These are phyloP conservation scores for Botrytis pseudocinerea DNA, from an alignment of 2,329 filamentous ascomycete species.

Conservation along the genomic window DNA sequence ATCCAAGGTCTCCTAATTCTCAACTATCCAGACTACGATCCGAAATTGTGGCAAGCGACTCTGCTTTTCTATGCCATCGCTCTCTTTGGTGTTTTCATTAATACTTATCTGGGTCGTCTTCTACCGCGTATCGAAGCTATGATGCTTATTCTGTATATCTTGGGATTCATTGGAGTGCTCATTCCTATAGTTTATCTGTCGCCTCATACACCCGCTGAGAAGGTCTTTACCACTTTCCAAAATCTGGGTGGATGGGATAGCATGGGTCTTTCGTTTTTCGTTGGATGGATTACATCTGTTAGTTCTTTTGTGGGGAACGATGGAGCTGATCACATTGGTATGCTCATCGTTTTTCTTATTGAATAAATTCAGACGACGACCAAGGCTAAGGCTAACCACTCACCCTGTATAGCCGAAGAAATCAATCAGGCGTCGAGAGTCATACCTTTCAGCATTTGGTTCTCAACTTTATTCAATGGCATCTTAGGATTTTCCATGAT, in stretches of 20 bases:
- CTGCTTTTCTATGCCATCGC: slow-evolving; percentile 15
- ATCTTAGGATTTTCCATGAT: slow-evolving; percentile 24
- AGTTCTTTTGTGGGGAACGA: slow-evolving; percentile 13
- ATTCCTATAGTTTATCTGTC: slow-evolving; percentile 21
- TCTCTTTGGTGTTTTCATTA: slow-evolving; percentile 21
- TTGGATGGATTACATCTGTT: background rate
- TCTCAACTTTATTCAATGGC: slow-evolving; percentile 23
- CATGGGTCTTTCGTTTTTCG: slow-evolving; percentile 22
- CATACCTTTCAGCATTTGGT: slow-evolving; percentile 23
- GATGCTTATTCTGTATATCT: slow-evolving; percentile 20
- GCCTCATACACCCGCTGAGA: slow-evolving; percentile 26
- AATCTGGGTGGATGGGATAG: slow-evolving; percentile 22
- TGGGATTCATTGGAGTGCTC: slow-evolving; percentile 22
- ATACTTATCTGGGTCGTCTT: slow-evolving; percentile 18
- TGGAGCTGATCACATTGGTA: slow-evolving; percentile 17
- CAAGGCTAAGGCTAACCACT: background rate
- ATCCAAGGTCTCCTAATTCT: slow-evolving; percentile 15
- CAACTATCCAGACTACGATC: slow-evolving; percentile 10
- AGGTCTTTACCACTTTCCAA: slow-evolving; percentile 22
- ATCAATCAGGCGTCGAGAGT: slow-evolving; percentile 19
- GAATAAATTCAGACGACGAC: background rate
- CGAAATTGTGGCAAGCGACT: slow-evolving; percentile 16
- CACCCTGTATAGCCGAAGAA: slow-evolving; percentile 21
- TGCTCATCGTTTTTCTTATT: background rate
- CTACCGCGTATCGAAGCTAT: slow-evolving; percentile 20